These are phyloP conservation scores for Quaeritorhiza haematococci DNA, from an alignment of 371 early-diverging fungal genomes.

Conservation along the genomic window DNA sequence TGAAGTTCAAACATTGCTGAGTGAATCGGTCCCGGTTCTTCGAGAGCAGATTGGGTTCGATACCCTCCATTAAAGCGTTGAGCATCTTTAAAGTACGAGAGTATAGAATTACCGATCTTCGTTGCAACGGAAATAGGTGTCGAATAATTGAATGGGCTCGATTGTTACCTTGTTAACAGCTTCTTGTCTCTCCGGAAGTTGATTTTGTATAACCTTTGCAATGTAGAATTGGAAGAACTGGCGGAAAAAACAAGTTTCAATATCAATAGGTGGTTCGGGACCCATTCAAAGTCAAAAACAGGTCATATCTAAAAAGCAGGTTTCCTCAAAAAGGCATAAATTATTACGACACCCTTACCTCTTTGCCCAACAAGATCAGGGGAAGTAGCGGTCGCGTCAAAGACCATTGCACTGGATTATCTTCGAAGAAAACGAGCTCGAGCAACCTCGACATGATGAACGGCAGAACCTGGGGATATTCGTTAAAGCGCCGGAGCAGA, in stretches of 20 bases:
- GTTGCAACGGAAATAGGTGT: too few relatives aligned
- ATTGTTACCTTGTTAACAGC: slow-evolving; percentile 56
- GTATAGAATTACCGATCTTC: too few relatives aligned
- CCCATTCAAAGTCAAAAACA: neutral
- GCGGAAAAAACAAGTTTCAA: neutral
- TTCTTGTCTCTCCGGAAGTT: slow-evolving; percentile 67
- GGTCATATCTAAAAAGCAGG: neutral
- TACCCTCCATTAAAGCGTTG: slow-evolving; percentile 59
- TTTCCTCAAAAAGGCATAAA: too few relatives aligned
- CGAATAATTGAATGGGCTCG: neutral
- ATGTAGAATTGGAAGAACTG: slow-evolving; percentile 66
- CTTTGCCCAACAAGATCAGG: slow-evolving; percentile 67
- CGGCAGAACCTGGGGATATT: slow-evolving; percentile 55
- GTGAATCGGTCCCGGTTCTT: slow-evolving; percentile 78
- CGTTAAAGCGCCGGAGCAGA: slow-evolving; percentile 49
- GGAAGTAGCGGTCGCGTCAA: slow-evolving; percentile 76
- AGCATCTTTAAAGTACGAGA: too few relatives aligned
- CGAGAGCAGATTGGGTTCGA: slow-evolving; percentile 56
- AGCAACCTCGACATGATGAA: slow-evolving; percentile 61
- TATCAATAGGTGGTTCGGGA: neutral
- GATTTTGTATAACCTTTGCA: slow-evolving; percentile 58
- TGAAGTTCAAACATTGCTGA: slow-evolving; percentile 66
- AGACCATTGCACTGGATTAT: slow-evolving; percentile 75
- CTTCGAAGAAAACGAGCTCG: slow-evolving; percentile 73
- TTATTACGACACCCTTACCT: slow-evolving; percentile 33